Conservation (phyloP, 2,329 filamentous ascomycete genomes). For the Septoria petroselini region DNA sequence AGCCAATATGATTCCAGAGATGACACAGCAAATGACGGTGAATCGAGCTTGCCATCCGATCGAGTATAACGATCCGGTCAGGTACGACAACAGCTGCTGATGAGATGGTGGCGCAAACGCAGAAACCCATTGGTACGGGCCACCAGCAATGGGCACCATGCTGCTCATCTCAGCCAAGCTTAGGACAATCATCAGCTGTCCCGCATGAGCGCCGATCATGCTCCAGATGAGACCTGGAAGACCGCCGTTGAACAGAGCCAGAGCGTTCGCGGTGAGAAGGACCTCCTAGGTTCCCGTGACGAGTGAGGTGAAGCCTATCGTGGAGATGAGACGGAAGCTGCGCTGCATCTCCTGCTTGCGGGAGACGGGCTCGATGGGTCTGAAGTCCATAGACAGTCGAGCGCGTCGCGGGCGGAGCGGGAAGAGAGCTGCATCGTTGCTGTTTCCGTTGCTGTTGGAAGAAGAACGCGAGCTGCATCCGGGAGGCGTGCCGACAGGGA, state of each 20-base stretch:
- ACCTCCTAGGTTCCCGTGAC: slow-evolving; percentile 55
- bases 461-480: neutral
- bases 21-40: slow-evolving; percentile 45
- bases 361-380: slow-evolving; percentile 3
- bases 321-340: slow-evolving; percentile 28
- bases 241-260: slow-evolving; percentile 31
- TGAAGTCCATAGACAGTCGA: slow-evolving; percentile 13
- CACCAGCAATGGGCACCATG: slow-evolving; percentile 34
- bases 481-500: neutral
- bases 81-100: slow-evolving; percentile 48
- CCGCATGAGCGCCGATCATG: slow-evolving; percentile 29
- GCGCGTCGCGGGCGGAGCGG: slow-evolving; percentile 1
- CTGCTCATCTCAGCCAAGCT: slow-evolving; percentile 38
- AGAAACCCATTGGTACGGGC: slow-evolving; percentile 38
- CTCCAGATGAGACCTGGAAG: slow-evolving; percentile 35
- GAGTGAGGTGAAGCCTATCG: slow-evolving; percentile 47
- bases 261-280: slow-evolving; percentile 28
- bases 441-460: neutral
- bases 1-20: slow-evolving; percentile 47
- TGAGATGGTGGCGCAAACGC: slow-evolving; percentile 44
- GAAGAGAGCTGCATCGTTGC: neutral
- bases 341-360: slow-evolving; percentile 27
- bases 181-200: slow-evolving; percentile 36
- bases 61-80: slow-evolving; percentile 38
- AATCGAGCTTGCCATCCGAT: slow-evolving; percentile 47